Evolutionary conservation across 2,329 filamentous ascomycete genomes (phyloP).

Genomic region (Phoma sp.): DNA sequence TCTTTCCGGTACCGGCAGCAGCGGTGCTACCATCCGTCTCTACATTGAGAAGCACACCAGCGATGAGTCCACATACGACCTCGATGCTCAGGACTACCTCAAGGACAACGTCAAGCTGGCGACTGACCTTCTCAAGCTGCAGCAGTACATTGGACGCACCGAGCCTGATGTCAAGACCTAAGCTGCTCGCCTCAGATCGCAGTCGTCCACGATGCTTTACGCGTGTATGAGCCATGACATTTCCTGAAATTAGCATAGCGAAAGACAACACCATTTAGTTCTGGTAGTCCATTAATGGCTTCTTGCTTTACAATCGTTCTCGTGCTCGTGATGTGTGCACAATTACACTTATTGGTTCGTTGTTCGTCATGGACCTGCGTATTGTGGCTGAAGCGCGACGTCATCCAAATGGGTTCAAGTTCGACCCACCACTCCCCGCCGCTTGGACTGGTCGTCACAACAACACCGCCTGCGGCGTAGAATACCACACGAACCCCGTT

Average conservation of each 20-base stretch:
- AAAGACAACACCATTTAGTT: constrained; percentile 17
- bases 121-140: constrained; percentile 85
- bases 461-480: constrained; percentile 1
- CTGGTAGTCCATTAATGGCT: not conserved
- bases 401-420: constrained; percentile 7
- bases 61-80: constrained; percentile 77
- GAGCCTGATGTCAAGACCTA: constrained; percentile 98
- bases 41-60: constrained; percentile 96
- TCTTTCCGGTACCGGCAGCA: constrained; percentile 92
- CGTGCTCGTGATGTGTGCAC: constrained; percentile 1
- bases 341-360: not conserved
- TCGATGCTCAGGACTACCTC: constrained; percentile 92
- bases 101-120: constrained; percentile 88
- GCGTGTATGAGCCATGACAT: constrained; percentile 21
- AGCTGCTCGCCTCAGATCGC: constrained; percentile 20
- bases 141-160: constrained; percentile 90
- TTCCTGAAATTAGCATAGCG: constrained; percentile 18
- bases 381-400: constrained; percentile 16
- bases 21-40: constrained; percentile 92
- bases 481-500: not conserved
- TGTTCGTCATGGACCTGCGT: constrained; percentile 15
- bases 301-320: not conserved
- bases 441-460: constrained; percentile 10
- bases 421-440: constrained; percentile 15
- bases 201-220: constrained; percentile 2